These are phyloP conservation scores for Maudiozyma serrabonitensis DNA, from an alignment of 805 yeast species.

Conservation along the genomic window DNA sequence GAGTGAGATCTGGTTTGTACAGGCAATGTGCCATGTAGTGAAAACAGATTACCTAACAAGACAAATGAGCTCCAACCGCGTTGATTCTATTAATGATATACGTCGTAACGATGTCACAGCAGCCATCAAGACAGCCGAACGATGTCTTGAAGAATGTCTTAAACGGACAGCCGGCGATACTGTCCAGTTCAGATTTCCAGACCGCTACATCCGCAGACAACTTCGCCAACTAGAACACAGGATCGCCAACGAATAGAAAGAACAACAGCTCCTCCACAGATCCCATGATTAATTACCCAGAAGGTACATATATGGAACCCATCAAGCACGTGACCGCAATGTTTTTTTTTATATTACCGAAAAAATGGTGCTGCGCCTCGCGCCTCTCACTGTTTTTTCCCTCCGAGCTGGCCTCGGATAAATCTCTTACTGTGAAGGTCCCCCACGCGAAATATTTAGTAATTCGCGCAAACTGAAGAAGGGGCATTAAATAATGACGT, in stretches of 20 bases:
- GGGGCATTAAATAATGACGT: no score
- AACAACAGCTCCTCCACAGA: no score
- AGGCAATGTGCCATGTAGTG: constrained; percentile 19
- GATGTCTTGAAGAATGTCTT: constrained; percentile 11
- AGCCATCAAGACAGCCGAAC: background rate
- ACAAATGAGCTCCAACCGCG: background rate
- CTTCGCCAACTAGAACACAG: constrained; percentile 16
- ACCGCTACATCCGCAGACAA: constrained; percentile 15
- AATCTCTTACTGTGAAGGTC: no score
- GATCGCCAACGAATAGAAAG: constrained; percentile 4
- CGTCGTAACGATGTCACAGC: constrained; percentile 1
- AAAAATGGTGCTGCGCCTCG: background rate
- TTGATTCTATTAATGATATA: constrained; percentile 12
- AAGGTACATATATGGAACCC: background rate
- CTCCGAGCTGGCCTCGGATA: no score
- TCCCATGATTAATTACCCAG: background rate
- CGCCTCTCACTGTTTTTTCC: no score
- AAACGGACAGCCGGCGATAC: background rate
- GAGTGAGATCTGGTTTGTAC: constrained; percentile 25
- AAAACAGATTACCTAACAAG: constrained; percentile 19
- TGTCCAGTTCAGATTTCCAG: constrained; percentile 13
- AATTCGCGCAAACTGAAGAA: no score
- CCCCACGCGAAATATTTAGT: no score
- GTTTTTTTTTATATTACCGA: background rate
- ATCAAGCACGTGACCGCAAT: no score